Evolutionary conservation across 169 alveolate species (phyloP), one percentile per base, ranked within the genome.

Genomic region (Babesia ovata): DNA sequence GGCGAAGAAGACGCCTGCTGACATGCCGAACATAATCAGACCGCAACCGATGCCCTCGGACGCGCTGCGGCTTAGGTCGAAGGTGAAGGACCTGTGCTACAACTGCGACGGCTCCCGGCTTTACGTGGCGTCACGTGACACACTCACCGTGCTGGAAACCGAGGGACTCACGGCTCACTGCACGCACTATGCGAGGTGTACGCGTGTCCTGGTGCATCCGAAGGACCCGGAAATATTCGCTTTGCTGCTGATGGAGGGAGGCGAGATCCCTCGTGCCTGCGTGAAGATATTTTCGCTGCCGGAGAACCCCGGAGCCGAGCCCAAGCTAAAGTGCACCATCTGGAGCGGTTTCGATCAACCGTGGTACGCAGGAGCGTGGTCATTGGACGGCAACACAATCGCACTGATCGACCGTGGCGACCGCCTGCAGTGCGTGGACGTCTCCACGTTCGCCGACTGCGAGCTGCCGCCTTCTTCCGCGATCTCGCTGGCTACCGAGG

Each of bases 291-390:
- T n/a, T 16, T 33, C 63, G 24, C 45, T 67, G 46, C 57, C 76
- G 0, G 10, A 33, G 10, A 42, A 33, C 22, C 54, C 28, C 14
- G 76, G 76, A 9, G 56, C 16, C n/a, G n/a, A 36, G n/a, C 76
- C 76, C 21, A 21, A 33, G n/a, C 48, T 60, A 11, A 12, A 24
- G 24, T 33, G 65, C 60, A 63, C 67, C 14, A 46, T 63, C 14
- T 69, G 70, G 50, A 81, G 88, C 42, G 79, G 71, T 13, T 70
- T 73, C 33, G 84, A 73, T 1, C 79, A 72, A 17, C 60, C 48
- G 45, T 81, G 88, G 88, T 81, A 81, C 42, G 33, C 88, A 7
- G 88, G 85, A 10, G 63, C 77, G 36, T 81, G 88, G 88, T 81
- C 88, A 14, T 19, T 26, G 62, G 79, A 81, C 49, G 88, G 88